Base-by-base conservation (phyloP, 2,329 filamentous ascomycete genomes). In the Curvularia verruculosa region DNA sequence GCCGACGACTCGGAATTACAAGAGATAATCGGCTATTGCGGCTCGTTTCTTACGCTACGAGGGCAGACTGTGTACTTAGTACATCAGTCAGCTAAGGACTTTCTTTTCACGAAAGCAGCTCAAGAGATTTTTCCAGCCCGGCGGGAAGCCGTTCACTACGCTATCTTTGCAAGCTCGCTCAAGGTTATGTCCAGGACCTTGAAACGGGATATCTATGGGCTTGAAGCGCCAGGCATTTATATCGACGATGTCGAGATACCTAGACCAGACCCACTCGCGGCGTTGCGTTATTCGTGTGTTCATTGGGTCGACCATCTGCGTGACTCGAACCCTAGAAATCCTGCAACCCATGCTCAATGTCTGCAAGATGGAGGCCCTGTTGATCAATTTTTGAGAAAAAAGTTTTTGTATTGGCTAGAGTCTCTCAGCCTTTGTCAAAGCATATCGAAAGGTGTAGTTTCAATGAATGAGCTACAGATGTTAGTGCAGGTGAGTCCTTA, bases 261-360 rank as follows among this genome's bases (percentile, higher is more conserved):
- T 28, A 12, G 8, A 3, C 31, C 63, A 45, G 63, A 74, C 64
- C 63, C 64, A 49, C 52, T 75, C 44, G 59, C 65, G 4, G 15
- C 65, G 9, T 44, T 68, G 23, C 62, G 60, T 18, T 67, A 66
- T 45, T 67, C 70, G 5, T 76, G 70, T 55, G 49, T 75, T 37
- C 72, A 71, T 54, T 78, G 74, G 76, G 55, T 69, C 26, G 63
- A 72, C 40, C 73, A 77, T 61, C 59, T 77, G n/a, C 67, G 55
- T 48, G 65, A 64, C 34, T 61, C 18, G 39, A 49, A 37, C 0
- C 34, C 43, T 34, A 53, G 12, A 6, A 26, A 19, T 59, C n/a
- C 23, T 3, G 23, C n/a, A 12, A n/a, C 10, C 37, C 23, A 44
- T 24, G 15, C 21, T n/a, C 12, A 44, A 44, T 28, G 13, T 28